Percentiles rank a stretch among this genome's conserved stretches.
phyloP scores from a whole-genome alignment of 2,329 filamentous ascomycete species.

The Fusarium beomiforme region DNA sequence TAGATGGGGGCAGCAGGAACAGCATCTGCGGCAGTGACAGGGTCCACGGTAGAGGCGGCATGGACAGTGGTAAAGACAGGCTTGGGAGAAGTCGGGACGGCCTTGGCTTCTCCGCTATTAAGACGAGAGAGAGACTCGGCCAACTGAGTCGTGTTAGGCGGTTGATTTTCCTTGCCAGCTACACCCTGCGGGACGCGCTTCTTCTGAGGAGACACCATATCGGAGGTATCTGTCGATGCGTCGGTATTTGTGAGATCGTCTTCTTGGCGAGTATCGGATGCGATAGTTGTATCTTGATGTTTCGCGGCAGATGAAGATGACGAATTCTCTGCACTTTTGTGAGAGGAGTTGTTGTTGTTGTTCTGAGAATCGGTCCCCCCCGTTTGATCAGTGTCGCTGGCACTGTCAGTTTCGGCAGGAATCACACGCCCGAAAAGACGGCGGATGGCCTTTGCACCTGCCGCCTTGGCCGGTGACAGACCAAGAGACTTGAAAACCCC shows the following conservation, averaged over 20 bases:
- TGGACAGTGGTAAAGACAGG: not conserved
- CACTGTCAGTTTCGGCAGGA: constrained; percentile 36
- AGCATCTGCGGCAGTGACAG: not conserved
- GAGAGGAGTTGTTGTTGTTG: constrained; percentile 4
- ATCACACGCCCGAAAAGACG: constrained; percentile 44
- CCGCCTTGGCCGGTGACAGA: constrained; percentile 46
- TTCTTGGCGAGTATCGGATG: not conserved
- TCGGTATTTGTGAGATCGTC: not conserved
- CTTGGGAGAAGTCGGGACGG: not conserved
- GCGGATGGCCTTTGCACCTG: constrained; percentile 44
- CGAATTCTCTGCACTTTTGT: not conserved
- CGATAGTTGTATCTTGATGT: not conserved
- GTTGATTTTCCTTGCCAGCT: constrained; percentile 47
- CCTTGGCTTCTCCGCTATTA: constrained; percentile 19
- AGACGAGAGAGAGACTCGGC: constrained; percentile 33
- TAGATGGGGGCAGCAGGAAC: constrained; percentile 4
- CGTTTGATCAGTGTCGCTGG: constrained; percentile 30
- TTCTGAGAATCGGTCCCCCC: constrained; percentile 14
- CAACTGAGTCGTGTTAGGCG: constrained; percentile 19
- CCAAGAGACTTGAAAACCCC: constrained; percentile 44
- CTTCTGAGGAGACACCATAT: constrained; percentile 35
- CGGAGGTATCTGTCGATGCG: not conserved
- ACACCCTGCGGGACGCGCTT: not conserved
- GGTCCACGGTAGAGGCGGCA: not conserved
- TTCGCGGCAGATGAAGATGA: not conserved